Percentiles rank a stretch among this genome's conserved stretches.
Evolutionary conservation across 2,329 filamentous ascomycete genomes (phyloP).

Genomic region (Xylaria sp.): DNA sequence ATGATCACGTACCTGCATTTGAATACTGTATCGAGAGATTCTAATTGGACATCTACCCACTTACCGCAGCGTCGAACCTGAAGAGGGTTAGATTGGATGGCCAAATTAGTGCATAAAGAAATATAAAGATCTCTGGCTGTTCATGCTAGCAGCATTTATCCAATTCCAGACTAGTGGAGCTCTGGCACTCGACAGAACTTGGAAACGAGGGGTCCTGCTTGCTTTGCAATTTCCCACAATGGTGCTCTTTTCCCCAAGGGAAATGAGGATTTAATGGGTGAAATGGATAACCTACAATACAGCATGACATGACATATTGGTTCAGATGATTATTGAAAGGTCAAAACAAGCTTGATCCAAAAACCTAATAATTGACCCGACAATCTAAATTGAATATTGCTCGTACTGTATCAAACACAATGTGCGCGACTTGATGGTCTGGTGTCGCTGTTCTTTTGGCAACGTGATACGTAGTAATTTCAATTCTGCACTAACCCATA

Average conservation of each 20-base stretch:
- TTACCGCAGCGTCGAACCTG: slow-evolving; percentile 20
- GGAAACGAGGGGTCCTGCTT: slow-evolving; percentile 21
- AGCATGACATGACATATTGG: slow-evolving; percentile 2
- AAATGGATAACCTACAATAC: slow-evolving; percentile 3
- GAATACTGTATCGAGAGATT: background rate
- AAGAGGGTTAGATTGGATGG: slow-evolving; percentile 20
- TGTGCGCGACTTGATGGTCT: slow-evolving; percentile 6
- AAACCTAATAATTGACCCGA: background rate
- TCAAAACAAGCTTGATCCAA: too few relatives aligned
- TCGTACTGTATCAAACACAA: background rate
- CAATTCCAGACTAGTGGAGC: slow-evolving; percentile 24
- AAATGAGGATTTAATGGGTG: too few relatives aligned
- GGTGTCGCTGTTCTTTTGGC: slow-evolving; percentile 1
- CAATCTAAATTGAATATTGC: background rate
- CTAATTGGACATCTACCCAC: slow-evolving; percentile 29
- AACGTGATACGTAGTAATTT: background rate
- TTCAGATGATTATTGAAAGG: background rate
- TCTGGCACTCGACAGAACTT: slow-evolving; percentile 9
- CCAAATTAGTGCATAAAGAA: slow-evolving; percentile 28
- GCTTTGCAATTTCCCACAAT: slow-evolving; percentile 33
- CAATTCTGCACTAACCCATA: background rate
- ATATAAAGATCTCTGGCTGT: slow-evolving; percentile 27
- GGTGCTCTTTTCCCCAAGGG: background rate
- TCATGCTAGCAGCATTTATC: slow-evolving; percentile 19
- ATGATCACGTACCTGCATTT: slow-evolving; percentile 36